Evolutionary conservation across 805 yeast genomes (phyloP), one percentile per base, ranked within the genome.

Genomic region (Clavispora asparagi): DNA sequence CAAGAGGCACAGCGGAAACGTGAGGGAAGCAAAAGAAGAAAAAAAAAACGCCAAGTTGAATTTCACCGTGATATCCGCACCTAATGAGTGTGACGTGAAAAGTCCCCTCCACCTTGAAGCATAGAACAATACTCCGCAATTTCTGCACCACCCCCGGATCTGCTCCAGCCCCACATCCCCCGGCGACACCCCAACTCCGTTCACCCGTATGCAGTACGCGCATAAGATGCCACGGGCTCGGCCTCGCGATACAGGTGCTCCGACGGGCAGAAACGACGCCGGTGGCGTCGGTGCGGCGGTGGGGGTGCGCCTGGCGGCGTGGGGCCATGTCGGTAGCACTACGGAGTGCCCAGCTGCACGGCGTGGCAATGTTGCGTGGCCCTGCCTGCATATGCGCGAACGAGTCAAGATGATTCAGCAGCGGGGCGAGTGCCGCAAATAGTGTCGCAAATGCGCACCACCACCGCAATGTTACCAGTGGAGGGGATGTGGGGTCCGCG

Each of bases 111-210:
- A 31, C 33, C 14, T 13, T 13, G 33, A 31, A 31, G 33, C 33
- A 31, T 31, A 13, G 36, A 17, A 33, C 25, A 33, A 33, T 33
- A 35, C 44, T 39, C 44, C 44, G 44, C 44, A 41, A 13, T 31
- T n/a, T n/a, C n/a, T n/a, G n/a, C n/a, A n/a, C 32, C 37, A 26
- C 14, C 40, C 25, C 40, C 44, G 39, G 25, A 17, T 40, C 14
- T 27, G 40, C 29, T n/a, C 29, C 39, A 32, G 40, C 44, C 44
- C 44, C 44, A 41, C 44, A 33, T 41, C 25, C 23, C 23, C 35
- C 44, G 40, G 30, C 28, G 39, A 7, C n/a, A 27, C 10, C 26
- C 31, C 38, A 7, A 25, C 43, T 40, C 43, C 43, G 39, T n/a
- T n/a, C n/a, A n/a, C n/a, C n/a, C n/a, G n/a, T n/a, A n/a, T 19